Evolutionary conservation across 1,139 yeast species (phyloP), one percentile per base, ranked within the genome.

Genomic region (Blastobotrys malaysiensis): DNA sequence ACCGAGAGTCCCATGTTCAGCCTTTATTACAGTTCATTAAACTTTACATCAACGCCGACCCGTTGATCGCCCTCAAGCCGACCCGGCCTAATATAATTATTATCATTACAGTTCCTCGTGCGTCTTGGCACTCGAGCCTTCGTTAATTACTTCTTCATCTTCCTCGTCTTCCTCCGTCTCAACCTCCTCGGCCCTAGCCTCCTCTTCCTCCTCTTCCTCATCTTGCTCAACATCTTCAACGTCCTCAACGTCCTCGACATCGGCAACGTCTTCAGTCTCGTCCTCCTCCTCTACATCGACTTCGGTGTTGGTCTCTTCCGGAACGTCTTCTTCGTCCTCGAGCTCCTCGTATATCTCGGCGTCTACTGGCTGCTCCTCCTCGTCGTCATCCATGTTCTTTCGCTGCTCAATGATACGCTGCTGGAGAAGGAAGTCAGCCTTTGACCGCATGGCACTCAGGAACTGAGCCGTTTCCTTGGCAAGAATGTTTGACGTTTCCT

Each of bases 391-490:
- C 9, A 49, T 56, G 44, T 56, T 22, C 45, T 58, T 51, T 7
- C 48, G 46, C 43, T 56, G 56, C 46, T 57, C 57, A 46, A 47
- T 52, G 11, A 59, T 43, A 16, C 95, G 80, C 57, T 75, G 73
- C 71, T 89, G 97, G 69, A 87, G 86, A 16, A 86, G 85, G 47
- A 87, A 72, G 65, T 90, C 91, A 18, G 96, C 95, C 67, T 84
- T 81, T 13, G 95, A 91, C 64, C 97, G 78, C 56, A 86, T 75
- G 52, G 88, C 79, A 56, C 83, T 82, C 61, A 88, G 73, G 66
- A 83, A 86, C 59, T 84, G 85, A 27, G 84, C 86, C 55, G 86
- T 81, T 66, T 90, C 97, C 57, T 82, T 78, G 36, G 81, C 72
- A 55, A 89, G 69, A 44, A 82, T 74, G 52, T 78, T 76, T 50